Percentiles rank a stretch among this genome's conserved stretches.
Conservation (phyloP, 805 yeast genomes). For the Candida odintsovae region DNA sequence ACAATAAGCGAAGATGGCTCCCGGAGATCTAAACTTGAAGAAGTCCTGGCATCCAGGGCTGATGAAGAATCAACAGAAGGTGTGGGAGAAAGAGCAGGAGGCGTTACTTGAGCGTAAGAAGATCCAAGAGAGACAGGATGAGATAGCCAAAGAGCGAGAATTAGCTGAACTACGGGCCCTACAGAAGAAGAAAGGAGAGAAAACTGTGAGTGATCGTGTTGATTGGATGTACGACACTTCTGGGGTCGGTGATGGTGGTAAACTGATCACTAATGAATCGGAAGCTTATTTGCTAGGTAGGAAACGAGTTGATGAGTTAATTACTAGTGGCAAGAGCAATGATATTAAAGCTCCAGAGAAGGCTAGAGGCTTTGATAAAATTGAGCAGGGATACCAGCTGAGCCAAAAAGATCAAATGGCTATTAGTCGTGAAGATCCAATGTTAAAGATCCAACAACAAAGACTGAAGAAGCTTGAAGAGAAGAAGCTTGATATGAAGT, state of each 20-base stretch:
- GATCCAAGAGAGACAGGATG: conserved; percentile 57
- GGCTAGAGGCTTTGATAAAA: conserved; percentile 22
- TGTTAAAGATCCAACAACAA: conserved; percentile 34
- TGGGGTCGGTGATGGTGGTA: conserved; percentile 24
- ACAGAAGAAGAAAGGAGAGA: conserved; percentile 37
- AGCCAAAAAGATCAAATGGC: conserved; percentile 17
- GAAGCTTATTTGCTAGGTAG: conserved; percentile 53
- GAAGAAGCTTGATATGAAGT: conserved; percentile 4
- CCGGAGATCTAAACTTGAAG: conserved; percentile 81
- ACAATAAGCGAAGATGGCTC: conserved; percentile 32
- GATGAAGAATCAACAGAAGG: conserved; percentile 76
- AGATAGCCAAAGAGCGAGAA: conserved; percentile 57
- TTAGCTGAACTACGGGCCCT: conserved; percentile 46
- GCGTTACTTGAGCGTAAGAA: conserved; percentile 64
- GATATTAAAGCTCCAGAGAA: conserved; percentile 9
- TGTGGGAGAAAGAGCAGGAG: conserved; percentile 78
- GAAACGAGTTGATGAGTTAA: conserved; percentile 36
- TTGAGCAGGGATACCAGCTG: conserved; percentile 3
- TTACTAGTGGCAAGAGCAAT: conserved; percentile 17
- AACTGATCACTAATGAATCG: conserved; percentile 23
- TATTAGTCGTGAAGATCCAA: conserved; percentile 42
- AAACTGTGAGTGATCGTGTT: conserved; percentile 39
- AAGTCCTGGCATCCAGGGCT: conserved; percentile 97
- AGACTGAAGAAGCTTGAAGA: conserved; percentile 16
- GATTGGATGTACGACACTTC: conserved; percentile 86